A percentile compares a stretch with the other conserved stretches of the same genome.
Conservation (phyloP, 345 rosid species). For the Gossypium anomalum region DNA sequence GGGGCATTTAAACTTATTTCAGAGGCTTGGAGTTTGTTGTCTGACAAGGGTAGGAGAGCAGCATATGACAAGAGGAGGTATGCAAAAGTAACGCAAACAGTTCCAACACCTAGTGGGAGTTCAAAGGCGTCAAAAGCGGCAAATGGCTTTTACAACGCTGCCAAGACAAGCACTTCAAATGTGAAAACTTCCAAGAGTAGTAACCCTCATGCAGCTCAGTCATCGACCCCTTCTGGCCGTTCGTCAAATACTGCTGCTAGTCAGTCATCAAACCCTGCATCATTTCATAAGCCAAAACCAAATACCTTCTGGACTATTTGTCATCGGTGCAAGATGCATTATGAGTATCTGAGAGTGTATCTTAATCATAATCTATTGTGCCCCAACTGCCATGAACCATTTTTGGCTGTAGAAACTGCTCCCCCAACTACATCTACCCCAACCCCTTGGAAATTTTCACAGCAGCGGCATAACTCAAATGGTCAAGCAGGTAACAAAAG, state of each 20-base stretch:
- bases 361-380: slow-evolving; percentile 52
- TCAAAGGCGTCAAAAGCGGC: slow-evolving; percentile 28
- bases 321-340: slow-evolving; percentile 57
- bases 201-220: slow-evolving; percentile 26
- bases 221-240: slow-evolving; percentile 15
- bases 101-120: slow-evolving; percentile 32
- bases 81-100: slow-evolving; percentile 33
- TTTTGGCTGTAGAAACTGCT: slow-evolving; percentile 47
- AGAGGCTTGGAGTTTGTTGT: slow-evolving; percentile 70
- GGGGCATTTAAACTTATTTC: slow-evolving; percentile 62
- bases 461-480: slow-evolving; percentile 35
- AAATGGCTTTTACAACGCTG: slow-evolving; percentile 38
- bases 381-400: slow-evolving; percentile 58
- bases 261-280: slow-evolving; percentile 11
- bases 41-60: slow-evolving; percentile 52
- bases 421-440: slow-evolving; percentile 45
- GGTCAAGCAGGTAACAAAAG: slow-evolving; percentile 36
- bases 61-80: slow-evolving; percentile 54
- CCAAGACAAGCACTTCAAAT: slow-evolving; percentile 30
- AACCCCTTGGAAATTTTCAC: slow-evolving; percentile 38
- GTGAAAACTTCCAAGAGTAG: slow-evolving; percentile 35
- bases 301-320: slow-evolving; percentile 70
- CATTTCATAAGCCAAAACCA: slow-evolving; percentile 29
- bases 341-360: slow-evolving; percentile 54
- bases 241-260: background rate